Evolutionary conservation across 805 yeast species (phyloP).

Genomic region (Saccharomyces paradoxus): DNA sequence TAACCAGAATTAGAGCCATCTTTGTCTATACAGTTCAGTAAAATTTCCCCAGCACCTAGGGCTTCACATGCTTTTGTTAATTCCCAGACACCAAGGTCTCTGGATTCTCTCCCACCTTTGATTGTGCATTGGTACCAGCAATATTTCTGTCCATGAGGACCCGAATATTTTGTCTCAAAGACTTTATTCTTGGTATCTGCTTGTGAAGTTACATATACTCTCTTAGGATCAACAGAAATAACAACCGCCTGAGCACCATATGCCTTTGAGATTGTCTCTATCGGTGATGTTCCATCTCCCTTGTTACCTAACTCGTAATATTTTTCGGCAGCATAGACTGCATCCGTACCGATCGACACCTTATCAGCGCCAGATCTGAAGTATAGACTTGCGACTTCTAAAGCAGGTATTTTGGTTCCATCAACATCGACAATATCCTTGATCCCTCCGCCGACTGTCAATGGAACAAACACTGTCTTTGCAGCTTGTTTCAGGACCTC

Average conservation of each 20-base stretch:
- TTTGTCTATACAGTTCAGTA: slow-evolving; percentile 89
- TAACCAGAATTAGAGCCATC: slow-evolving; percentile 95
- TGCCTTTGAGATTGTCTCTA: slow-evolving; percentile 84
- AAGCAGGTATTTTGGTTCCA: slow-evolving; percentile 71
- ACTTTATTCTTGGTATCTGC: slow-evolving; percentile 51
- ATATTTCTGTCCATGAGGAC: slow-evolving; percentile 83
- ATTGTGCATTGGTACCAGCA: slow-evolving; percentile 95
- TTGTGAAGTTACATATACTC: slow-evolving; percentile 62
- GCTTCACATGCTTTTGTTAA: slow-evolving; percentile 82
- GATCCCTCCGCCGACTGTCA: slow-evolving; percentile 98
- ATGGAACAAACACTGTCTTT: slow-evolving; percentile 86
- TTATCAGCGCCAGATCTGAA: slow-evolving; percentile 97
- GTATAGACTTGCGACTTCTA: slow-evolving; percentile 83
- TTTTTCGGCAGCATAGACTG: slow-evolving; percentile 83
- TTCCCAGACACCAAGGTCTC: slow-evolving; percentile 87
- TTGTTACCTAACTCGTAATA: slow-evolving; percentile 51
- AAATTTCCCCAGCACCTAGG: slow-evolving; percentile 92
- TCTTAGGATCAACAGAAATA: slow-evolving; percentile 94
- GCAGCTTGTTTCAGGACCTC: slow-evolving; percentile 79
- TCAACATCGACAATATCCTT: slow-evolving; percentile 82
- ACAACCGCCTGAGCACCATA: slow-evolving; percentile 98
- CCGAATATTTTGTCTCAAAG: slow-evolving; percentile 55
- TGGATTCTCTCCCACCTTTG: slow-evolving; percentile 89
- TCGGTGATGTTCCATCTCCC: slow-evolving; percentile 74
- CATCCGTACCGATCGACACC: slow-evolving; percentile 96